A percentile compares a stretch with the other conserved stretches of the same genome.
Evolutionary conservation across 148 eudicot genomes (phyloP).

Genomic region (Rhododendron vialii): DNA sequence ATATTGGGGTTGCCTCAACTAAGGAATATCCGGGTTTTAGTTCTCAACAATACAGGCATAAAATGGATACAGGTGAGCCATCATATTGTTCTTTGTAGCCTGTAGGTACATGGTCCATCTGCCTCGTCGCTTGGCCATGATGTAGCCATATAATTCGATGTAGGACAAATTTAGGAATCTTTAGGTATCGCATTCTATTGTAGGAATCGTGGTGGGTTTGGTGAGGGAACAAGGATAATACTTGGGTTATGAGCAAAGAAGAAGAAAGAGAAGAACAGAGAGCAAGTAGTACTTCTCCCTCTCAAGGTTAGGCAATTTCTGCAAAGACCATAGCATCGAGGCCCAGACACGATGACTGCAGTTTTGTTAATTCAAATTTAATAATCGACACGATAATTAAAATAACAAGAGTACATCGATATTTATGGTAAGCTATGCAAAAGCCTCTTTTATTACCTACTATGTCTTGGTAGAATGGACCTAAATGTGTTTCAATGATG

Average conservation of each 20-base stretch:
- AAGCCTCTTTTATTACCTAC: not conserved
- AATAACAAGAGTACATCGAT: not conserved
- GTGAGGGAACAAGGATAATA: not conserved
- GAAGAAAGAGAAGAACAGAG: not conserved
- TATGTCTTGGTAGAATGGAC: not conserved
- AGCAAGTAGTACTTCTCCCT: not conserved
- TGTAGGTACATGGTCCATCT: not conserved
- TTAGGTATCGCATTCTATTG: not conserved
- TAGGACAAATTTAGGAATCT: not conserved
- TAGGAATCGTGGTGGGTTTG: not conserved
- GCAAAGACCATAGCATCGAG: not conserved
- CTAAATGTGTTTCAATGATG: not conserved
- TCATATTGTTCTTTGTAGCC: not conserved
- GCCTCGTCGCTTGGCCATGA: not conserved
- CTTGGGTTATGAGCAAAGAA: not conserved
- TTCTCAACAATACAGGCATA: constrained; percentile 71
- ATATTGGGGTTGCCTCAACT: constrained; percentile 40
- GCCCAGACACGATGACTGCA: not conserved
- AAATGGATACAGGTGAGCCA: constrained; percentile 72
- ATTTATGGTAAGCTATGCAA: not conserved
- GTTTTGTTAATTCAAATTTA: not conserved
- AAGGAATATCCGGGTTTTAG: constrained; percentile 61
- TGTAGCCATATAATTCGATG: not conserved
- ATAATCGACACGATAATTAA: not conserved
- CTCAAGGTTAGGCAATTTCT: not conserved